Evolutionary conservation across 805 yeast genomes (phyloP).

Genomic region (Candida lessepsii): DNA sequence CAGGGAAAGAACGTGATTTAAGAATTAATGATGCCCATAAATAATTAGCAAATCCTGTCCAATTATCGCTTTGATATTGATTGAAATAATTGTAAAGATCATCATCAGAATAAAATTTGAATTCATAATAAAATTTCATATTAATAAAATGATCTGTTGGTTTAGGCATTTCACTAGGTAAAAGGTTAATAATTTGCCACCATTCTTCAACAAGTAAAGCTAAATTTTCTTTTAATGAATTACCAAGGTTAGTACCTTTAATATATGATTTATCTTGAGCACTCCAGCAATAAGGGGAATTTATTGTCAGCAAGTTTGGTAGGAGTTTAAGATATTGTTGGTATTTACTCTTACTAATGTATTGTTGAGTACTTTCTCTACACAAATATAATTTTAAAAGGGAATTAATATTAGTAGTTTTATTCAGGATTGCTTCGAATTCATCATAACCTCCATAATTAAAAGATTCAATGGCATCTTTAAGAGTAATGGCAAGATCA

Average conservation of each 20-base stretch:
- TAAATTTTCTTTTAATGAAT: conserved; percentile 49
- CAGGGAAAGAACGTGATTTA: conserved; percentile 80
- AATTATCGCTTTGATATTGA: conserved; percentile 31
- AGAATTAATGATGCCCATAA: conserved; percentile 74
- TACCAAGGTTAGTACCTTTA: conserved; percentile 69
- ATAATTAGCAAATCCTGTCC: conserved; percentile 68
- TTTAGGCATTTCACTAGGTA: conserved; percentile 29
- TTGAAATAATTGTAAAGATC: conserved; percentile 32
- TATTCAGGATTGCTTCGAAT: conserved; percentile 11
- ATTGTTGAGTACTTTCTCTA: conserved; percentile 22
- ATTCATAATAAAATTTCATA: conserved; percentile 44
- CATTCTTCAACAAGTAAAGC: conserved; percentile 57
- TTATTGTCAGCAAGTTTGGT: conserved; percentile 40
- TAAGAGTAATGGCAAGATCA: conserved; percentile 20
- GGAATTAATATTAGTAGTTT: conserved; percentile 25
- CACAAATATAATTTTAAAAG: conserved; percentile 37
- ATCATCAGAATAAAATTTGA: conserved; percentile 37
- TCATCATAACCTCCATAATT: conserved; percentile 11
- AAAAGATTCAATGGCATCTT: conserved; percentile 25
- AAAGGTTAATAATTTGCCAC: conserved; percentile 39
- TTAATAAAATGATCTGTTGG: conserved; percentile 38
- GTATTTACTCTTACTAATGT: conserved; percentile 21
- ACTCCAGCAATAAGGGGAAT: conserved; percentile 70
- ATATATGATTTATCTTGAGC: conserved; percentile 49
- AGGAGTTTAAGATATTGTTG: conserved; percentile 30